Conservation (phyloP, 176 grass and related monocot genomes). For the Dactylis glomerata region DNA sequence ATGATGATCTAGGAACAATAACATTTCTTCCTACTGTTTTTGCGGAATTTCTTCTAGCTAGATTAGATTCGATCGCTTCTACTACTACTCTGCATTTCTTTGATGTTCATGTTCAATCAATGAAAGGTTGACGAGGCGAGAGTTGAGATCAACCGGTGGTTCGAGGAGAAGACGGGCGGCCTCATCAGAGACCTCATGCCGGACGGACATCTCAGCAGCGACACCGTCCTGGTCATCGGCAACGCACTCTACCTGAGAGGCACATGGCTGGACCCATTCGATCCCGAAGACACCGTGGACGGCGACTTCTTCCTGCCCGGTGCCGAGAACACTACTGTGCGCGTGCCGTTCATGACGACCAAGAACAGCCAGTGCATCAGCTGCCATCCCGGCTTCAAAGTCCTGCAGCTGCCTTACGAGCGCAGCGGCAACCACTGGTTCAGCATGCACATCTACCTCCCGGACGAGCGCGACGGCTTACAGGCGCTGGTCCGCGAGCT, state of each 20-base stretch:
- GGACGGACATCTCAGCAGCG: not conserved
- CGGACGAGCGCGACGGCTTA: not conserved
- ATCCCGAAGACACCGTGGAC: not conserved
- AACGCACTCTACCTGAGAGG: not conserved
- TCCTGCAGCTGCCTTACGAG: not conserved
- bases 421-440: not conserved
- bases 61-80: not conserved
- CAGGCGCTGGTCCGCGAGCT: not conserved
- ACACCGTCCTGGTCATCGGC: not conserved
- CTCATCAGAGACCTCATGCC: not conserved
- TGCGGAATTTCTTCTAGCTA: not conserved
- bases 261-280: not conserved
- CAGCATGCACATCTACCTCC: too few species aligned
- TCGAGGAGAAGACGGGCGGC: not conserved
- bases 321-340: not conserved
- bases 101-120: not conserved
- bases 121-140: not conserved
- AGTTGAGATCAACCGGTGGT: conserved; percentile 1
- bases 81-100: not conserved
- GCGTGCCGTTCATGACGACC: not conserved
- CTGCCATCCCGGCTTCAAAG: conserved; percentile 2
- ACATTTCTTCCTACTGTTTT: not conserved
- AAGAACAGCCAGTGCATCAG: not conserved
- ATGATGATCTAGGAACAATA: not conserved
- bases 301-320: not conserved